Base-by-base conservation (phyloP, 2,329 filamentous ascomycete species). In the Clarireedia homoeocarpa region DNA sequence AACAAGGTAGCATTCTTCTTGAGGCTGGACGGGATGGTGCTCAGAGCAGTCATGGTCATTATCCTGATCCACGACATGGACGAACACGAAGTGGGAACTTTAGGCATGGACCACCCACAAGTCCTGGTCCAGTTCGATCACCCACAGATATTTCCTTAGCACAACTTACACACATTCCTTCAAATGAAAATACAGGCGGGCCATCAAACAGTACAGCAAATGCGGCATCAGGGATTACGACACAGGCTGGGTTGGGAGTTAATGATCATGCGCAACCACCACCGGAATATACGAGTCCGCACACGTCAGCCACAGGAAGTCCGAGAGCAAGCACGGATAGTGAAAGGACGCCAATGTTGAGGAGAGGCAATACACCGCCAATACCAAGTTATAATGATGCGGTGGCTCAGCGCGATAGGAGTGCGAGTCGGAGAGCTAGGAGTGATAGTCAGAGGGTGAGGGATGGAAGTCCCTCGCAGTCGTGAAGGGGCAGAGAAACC, bases 101-200 rank as follows among this genome's bases (percentile, higher is more conserved):
- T 67, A 81, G 90, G 61, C 77, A 91, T 47, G 73, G 73, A 52
- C 77, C 84, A 60, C 88, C 91, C 7, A 88, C 88, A 20, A 96
- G 89, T 67, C 91, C 92, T 0, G 94, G 94, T 3, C 94, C 94
- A 1, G 80, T 91, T 59, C 82, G 92, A 64, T 95, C 89, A 67
- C 91, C 94, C 7, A 97, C 94, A 10, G 94, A 97, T 70, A 99
- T 99, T 62, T 96, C 91, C 7, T 81, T 99, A 48, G 89, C 91
- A 27, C 90, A 92, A 66, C 79, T 96, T 53, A 85, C 89, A 46
- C 87, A 86, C 57, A 78, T 86, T 53, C 79, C 84, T 55, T 81
- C 80, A 4, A 74, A 83, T 51, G 80, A 90, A 66, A 89, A 91
- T 56, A 79, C 82, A 24, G 88, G 86, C 64, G 64, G 66, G 53